Evolutionary conservation across 768 basidiomycete species (phyloP).

Genomic region (Lyophyllum decastes): DNA sequence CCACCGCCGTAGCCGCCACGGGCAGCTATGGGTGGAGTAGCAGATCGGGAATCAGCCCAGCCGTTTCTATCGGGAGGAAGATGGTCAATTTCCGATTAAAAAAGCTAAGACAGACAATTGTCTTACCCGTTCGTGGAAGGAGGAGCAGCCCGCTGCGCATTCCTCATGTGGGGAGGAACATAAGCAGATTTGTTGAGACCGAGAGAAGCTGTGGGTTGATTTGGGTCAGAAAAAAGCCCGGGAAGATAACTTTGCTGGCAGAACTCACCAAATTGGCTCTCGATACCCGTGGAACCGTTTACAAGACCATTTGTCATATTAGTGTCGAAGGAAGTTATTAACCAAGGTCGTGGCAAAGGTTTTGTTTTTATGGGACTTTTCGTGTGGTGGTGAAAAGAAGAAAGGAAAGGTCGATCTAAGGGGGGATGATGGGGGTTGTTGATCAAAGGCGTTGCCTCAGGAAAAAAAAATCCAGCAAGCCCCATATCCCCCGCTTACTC

Average conservation of each 20-base stretch:
- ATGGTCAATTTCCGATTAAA: conserved; percentile 12
- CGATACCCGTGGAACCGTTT: conserved; percentile 73
- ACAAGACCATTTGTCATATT: conserved; percentile 93
- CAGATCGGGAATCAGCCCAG: conserved; percentile 74
- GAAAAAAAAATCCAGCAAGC: conserved; percentile 16
- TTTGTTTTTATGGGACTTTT: conserved; percentile 25
- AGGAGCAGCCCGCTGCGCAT: conserved; percentile 82
- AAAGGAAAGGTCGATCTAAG: conserved; percentile 21
- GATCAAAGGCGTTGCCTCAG: conserved; percentile 20
- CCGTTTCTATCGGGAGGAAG: conserved; percentile 43
- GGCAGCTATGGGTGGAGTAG: conserved; percentile 57
- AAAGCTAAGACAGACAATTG: conserved; percentile 5
- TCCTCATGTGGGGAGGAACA: conserved; percentile 88
- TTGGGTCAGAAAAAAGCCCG: conserved; percentile 4
- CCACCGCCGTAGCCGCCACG: conserved; percentile 47
- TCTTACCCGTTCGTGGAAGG: conserved; percentile 61
- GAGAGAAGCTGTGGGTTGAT: conserved; percentile 59
- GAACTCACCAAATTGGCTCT: conserved; percentile 69
- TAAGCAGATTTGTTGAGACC: conserved; percentile 81
- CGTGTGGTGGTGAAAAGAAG: conserved; percentile 20
- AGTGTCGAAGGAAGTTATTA: conserved; percentile 29
- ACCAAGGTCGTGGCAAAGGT: conserved; percentile 23
- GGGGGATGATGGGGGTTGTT: conserved; percentile 28
- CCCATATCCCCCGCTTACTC: conserved; percentile 18
- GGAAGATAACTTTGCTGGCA: conserved; percentile 12